Conservation (phyloP, 2,329 filamentous ascomycete genomes). For the Penicillium sp. region DNA sequence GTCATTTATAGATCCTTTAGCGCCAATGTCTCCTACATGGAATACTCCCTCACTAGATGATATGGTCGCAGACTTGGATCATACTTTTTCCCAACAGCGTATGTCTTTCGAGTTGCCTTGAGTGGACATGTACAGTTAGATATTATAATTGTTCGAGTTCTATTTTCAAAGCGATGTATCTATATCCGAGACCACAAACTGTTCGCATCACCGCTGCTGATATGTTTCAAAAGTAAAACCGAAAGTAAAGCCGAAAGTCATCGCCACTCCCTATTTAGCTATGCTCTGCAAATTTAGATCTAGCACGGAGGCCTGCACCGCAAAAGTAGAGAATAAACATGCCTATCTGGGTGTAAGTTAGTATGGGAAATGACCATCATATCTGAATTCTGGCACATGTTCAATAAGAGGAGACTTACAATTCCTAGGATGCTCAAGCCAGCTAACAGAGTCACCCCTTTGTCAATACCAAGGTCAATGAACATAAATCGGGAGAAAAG, state of each 20-base stretch:
- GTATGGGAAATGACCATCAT: neutral
- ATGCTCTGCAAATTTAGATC: neutral
- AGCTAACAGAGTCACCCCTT: neutral
- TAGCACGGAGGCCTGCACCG: neutral
- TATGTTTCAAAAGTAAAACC: neutral
- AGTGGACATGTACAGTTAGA: neutral
- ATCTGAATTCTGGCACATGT: neutral
- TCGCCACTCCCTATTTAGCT: neutral
- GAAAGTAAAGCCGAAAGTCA: neutral
- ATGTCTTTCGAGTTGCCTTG: neutral
- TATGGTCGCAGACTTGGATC: neutral
- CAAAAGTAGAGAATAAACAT: neutral
- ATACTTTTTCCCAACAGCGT: neutral
- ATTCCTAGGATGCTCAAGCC: neutral
- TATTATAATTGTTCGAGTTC: neutral
- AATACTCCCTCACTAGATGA: neutral
- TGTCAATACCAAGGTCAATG: neutral
- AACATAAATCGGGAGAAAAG: neutral
- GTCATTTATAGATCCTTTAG: neutral
- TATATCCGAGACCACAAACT: neutral
- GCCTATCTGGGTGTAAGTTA: neutral
- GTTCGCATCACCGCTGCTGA: neutral
- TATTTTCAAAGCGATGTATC: neutral
- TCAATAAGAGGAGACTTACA: neutral
- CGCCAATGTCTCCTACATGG: neutral